Evolutionary conservation across 139 green algal genomes (phyloP), one percentile per base, ranked within the genome.

Genomic region (Chlorella sp.): DNA sequence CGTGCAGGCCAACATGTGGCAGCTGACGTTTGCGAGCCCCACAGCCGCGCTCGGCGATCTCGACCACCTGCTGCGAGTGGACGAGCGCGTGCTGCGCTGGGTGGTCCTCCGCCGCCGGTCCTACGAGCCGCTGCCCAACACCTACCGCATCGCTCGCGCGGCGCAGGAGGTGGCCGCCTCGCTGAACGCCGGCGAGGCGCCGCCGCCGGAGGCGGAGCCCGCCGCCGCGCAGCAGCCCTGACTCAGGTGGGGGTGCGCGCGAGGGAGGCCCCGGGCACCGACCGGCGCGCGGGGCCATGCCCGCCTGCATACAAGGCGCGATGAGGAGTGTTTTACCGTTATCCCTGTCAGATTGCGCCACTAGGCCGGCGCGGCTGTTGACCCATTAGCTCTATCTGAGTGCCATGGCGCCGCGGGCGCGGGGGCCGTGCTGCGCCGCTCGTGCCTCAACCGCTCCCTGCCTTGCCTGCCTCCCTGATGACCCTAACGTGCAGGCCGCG

Each of bases 381-480:
- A 61, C 69, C 67, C 81, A 91, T 91, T 92, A 92, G 85, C 85
- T 92, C 85, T 92, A 92, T 69, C 87, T 89, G 87, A 93, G n/a
- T n/a, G n/a, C n/a, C n/a, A n/a, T n/a, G n/a, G n/a, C n/a, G n/a
- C n/a, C n/a, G n/a, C n/a, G n/a, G n/a, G n/a, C n/a, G n/a, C n/a
- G n/a, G n/a, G n/a, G n/a, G n/a, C n/a, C n/a, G n/a, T n/a, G n/a
- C n/a, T n/a, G n/a, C n/a, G n/a, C n/a, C n/a, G n/a, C n/a, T n/a
- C n/a, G n/a, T n/a, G n/a, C n/a, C n/a, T n/a, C n/a, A n/a, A n/a
- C n/a, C n/a, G n/a, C n/a, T n/a, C n/a, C n/a, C n/a, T n/a, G n/a
- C n/a, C n/a, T n/a, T n/a, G n/a, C n/a, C n/a, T n/a, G n/a, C n/a
- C n/a, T n/a, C n/a, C n/a, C n/a, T n/a, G n/a, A n/a, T n/a, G n/a